These are phyloP conservation scores for Spongiforma sp. DNA, from an alignment of 1,284 basidiomycete species.

Conservation along the genomic window DNA sequence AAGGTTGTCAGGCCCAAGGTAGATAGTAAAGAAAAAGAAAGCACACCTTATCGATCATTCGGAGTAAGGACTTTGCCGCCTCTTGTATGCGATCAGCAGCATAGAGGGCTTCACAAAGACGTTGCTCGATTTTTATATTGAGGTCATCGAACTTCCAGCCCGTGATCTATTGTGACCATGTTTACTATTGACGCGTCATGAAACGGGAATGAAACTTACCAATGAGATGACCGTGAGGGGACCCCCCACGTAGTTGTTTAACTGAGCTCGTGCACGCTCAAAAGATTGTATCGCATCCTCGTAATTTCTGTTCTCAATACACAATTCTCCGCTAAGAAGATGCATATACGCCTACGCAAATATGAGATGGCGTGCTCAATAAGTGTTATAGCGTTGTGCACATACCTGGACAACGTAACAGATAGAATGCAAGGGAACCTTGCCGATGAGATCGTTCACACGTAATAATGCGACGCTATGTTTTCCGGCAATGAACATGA, in stretches of 20 bases:
- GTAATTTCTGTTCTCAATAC: background rate
- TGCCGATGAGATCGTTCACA: constrained; percentile 1
- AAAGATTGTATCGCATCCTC: background rate
- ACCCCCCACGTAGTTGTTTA: no score
- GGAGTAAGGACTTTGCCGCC: background rate
- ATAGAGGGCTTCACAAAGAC: constrained; percentile 4
- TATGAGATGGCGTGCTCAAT: background rate
- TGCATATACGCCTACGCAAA: background rate
- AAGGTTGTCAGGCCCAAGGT: background rate
- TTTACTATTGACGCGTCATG: background rate
- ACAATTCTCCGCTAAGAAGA: background rate
- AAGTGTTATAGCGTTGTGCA: accelerated
- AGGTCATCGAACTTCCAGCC: constrained; percentile 8
- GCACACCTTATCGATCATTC: background rate
- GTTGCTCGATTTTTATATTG: background rate
- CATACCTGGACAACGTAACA: background rate
- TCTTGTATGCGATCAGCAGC: background rate
- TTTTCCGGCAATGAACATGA: background rate
- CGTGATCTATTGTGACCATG: background rate
- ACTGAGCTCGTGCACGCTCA: background rate
- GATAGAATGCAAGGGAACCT: background rate
- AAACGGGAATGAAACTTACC: background rate
- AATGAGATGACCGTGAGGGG: background rate
- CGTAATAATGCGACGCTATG: background rate
- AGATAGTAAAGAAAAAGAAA: background rate